Conservation (phyloP, 805 yeast species). For the Alloascoidea africana region DNA sequence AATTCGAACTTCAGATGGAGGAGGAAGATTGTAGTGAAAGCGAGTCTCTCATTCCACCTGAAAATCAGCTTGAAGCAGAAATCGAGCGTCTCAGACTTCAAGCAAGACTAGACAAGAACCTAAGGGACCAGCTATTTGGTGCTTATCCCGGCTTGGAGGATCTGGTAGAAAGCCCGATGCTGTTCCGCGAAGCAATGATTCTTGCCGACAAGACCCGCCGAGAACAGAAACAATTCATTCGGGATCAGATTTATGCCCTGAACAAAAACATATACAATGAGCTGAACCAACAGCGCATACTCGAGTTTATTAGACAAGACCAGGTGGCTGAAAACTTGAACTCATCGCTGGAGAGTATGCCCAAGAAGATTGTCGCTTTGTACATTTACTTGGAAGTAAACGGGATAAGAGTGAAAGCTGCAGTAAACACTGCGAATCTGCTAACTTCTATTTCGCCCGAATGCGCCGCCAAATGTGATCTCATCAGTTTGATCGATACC, state of each 20-base stretch:
- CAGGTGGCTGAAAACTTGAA: slow-evolving; percentile 70
- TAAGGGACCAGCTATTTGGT: not conserved
- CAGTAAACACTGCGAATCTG: slow-evolving; percentile 95
- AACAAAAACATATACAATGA: slow-evolving; percentile 59
- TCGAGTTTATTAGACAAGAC: slow-evolving; percentile 53
- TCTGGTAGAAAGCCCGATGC: slow-evolving; percentile 29
- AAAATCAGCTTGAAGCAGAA: not conserved
- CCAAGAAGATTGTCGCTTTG: slow-evolving; percentile 79
- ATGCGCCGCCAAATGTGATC: slow-evolving; percentile 58
- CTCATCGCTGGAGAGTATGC: slow-evolving; percentile 73
- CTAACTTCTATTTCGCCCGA: slow-evolving; percentile 65
- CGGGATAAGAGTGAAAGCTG: slow-evolving; percentile 72
- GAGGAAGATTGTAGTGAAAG: too few relatives aligned
- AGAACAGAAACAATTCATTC: slow-evolving; percentile 15
- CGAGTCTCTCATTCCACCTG: slow-evolving; percentile 3
- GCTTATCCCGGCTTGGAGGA: slow-evolving; percentile 35
- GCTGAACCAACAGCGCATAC: slow-evolving; percentile 45
- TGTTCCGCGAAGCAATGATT: slow-evolving; percentile 25
- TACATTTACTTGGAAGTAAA: slow-evolving; percentile 72
- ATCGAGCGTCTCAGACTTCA: not conserved
- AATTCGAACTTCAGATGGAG: not conserved
- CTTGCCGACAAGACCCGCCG: slow-evolving; percentile 15
- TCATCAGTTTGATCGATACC: slow-evolving; percentile 60
- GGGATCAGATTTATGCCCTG: slow-evolving; percentile 32
- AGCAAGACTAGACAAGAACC: not conserved